Conservation (phyloP, 164 flowering plant genomes). For the Protea cynaroides region DNA sequence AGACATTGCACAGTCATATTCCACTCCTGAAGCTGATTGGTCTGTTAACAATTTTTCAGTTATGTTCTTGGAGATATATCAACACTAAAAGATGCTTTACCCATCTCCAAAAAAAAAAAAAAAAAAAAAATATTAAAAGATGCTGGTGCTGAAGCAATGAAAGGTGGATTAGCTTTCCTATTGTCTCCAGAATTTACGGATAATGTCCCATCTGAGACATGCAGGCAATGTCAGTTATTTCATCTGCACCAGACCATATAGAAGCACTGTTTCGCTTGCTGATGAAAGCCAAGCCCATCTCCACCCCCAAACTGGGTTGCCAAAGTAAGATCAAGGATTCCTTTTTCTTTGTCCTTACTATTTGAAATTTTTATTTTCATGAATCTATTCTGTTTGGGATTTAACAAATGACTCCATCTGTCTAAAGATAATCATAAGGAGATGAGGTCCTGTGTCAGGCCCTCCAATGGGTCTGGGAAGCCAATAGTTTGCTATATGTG, state of each 20-base stretch:
- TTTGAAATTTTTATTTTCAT: no score
- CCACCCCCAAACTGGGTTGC: constrained; percentile 73
- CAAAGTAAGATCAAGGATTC: constrained; percentile 32
- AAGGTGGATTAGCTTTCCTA: constrained; percentile 62
- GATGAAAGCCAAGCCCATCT: constrained; percentile 68
- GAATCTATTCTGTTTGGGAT: no score
- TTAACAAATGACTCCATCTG: no score
- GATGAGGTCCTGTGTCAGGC: no score
- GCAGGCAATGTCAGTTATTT: constrained; percentile 81
- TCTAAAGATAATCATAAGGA: no score
- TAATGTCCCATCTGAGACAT: constrained; percentile 26
- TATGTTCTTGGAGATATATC: constrained; percentile 82
- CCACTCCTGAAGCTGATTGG: not conserved
- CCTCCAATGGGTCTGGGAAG: no score
- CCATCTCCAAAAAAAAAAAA: no score
- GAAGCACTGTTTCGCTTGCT: constrained; percentile 63
- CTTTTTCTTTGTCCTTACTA: no score
- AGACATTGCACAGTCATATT: not conserved
- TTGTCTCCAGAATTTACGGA: constrained; percentile 71
- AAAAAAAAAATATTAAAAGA: no score
- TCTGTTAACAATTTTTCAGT: constrained; percentile 32
- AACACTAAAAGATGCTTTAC: constrained; percentile 58
- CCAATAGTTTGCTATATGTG: no score
- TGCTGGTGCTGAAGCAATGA: constrained; percentile 51
- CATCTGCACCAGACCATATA: constrained; percentile 89